Conservation (phyloP, 495 filamentous ascomycete species). For the Aspergillus sclerotiicarbonarius region DNA sequence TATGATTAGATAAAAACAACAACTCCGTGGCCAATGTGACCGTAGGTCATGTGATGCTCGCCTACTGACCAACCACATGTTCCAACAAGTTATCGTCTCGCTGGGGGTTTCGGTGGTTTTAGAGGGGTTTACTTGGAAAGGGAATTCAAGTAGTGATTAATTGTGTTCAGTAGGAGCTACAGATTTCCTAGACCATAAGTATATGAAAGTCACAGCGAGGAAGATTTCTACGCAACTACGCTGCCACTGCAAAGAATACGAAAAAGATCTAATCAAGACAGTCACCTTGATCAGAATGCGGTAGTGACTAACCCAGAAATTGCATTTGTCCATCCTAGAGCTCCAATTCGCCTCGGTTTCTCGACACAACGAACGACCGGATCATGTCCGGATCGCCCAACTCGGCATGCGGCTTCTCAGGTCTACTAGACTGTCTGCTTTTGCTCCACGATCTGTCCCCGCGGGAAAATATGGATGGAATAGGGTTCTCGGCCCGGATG, state of each 20-base stretch:
- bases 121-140: too few species aligned
- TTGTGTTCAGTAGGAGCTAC: too few species aligned
- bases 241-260: too few species aligned
- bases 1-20: too few species aligned
- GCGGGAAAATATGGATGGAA: not conserved
- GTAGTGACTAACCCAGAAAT: not conserved
- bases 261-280: not conserved
- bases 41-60: too few species aligned
- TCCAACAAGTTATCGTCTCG: too few species aligned
- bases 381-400: not conserved
- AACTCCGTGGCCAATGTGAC: too few species aligned
- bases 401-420: not conserved
- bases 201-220: not conserved
- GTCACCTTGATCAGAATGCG: not conserved
- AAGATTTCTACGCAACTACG: too few species aligned
- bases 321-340: not conserved
- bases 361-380: conserved; percentile 6
- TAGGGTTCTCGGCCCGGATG: not conserved
- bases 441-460: not conserved
- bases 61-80: too few species aligned
- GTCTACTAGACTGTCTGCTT: not conserved
- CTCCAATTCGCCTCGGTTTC: conserved; percentile 4
- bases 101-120: too few species aligned
- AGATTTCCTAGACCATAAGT: not conserved
- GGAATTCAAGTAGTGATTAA: too few species aligned